phyloP scores from a whole-genome alignment of 257 asterid species.

The Misopates orontium region DNA sequence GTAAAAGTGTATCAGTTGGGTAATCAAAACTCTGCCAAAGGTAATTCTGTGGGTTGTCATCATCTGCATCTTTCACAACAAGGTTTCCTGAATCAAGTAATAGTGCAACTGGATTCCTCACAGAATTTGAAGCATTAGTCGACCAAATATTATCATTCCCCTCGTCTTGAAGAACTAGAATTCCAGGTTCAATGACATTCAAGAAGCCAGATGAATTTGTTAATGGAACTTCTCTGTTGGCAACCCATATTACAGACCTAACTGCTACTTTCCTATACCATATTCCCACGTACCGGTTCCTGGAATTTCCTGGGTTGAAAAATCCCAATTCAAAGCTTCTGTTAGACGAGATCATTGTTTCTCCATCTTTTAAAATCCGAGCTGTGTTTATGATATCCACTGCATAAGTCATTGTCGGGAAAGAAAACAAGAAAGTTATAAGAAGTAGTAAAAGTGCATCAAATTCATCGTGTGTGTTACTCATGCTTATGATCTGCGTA shows the following conservation, averaged over 20 bases:
- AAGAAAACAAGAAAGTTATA: neutral
- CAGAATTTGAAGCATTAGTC: constrained; percentile 26
- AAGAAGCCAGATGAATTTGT: constrained; percentile 27
- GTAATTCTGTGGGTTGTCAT: constrained; percentile 33
- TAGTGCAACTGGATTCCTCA: constrained; percentile 30
- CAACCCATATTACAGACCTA: constrained; percentile 43
- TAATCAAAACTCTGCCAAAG: constrained; percentile 54
- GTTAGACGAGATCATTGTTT: constrained; percentile 39
- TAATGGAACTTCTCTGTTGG: constrained; percentile 38
- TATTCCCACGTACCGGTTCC: constrained; percentile 39
- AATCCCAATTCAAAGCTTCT: constrained; percentile 50
- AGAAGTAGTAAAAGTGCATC: neutral
- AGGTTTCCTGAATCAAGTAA: constrained; percentile 47
- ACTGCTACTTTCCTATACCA: constrained; percentile 42
- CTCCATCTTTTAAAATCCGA: constrained; percentile 33
- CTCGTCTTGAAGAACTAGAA: constrained; percentile 35
- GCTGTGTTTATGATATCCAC: constrained; percentile 23
- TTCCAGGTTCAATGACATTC: constrained; percentile 27
- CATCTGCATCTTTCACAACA: constrained; percentile 40
- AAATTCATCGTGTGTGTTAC: neutral
- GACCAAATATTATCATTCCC: constrained; percentile 37
- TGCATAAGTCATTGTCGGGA: constrained; percentile 11
- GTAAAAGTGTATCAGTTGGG: constrained; percentile 43
- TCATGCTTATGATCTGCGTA: constrained; percentile 2
- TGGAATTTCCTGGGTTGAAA: constrained; percentile 40